Evolutionary conservation across 2,329 filamentous ascomycete species (phyloP), one percentile per base, ranked within the genome.

Genomic region (Penicillium olsonii): DNA sequence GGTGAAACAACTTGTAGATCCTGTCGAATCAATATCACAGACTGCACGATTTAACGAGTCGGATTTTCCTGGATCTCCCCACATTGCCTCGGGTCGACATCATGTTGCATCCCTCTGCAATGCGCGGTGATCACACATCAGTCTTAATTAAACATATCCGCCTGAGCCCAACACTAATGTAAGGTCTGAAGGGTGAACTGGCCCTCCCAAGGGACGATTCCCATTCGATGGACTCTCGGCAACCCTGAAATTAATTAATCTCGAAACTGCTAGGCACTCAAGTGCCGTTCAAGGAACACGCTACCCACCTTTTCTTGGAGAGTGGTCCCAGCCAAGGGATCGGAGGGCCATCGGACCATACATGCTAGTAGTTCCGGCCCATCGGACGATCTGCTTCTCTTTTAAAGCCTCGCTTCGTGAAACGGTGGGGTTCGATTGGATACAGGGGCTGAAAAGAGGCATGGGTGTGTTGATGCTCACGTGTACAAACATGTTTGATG

Each of bases 371-470:
- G 5, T 29, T 2, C 12, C 29, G 12, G n/a, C 12, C 29, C 12
- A 31, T n/a, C n/a, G 5, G 45, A 37, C 29, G 37, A 47, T 47
- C 37, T 42, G 22, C 14, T 14, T 17, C 22, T 18, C n/a, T 42
- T 47, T 27, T 5, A 12, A 9, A 11, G 17, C 20, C 26, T 35
- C 10, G 17, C 22, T 35, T 33, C 29, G 27, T 12, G 29, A 42
- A 4, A 24, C 12, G n/a, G 45, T 47, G 29, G 45, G 11, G 45
- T 12, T 11, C 8, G 3, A 15, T 35, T 35, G 9, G 14, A 35
- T 42, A 20, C 29, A 42, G 45, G 37, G 37, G 22, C 4, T 47
- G 19, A 26, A 27, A 42, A 12, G 18, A 15, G 15, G 31, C 6
- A 18, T 20, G 12, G 20, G 12, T 2, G 26, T 18, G 11, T 26